Base-by-base conservation (phyloP, 2,329 filamentous ascomycete genomes). In the Xylaria sp. region DNA sequence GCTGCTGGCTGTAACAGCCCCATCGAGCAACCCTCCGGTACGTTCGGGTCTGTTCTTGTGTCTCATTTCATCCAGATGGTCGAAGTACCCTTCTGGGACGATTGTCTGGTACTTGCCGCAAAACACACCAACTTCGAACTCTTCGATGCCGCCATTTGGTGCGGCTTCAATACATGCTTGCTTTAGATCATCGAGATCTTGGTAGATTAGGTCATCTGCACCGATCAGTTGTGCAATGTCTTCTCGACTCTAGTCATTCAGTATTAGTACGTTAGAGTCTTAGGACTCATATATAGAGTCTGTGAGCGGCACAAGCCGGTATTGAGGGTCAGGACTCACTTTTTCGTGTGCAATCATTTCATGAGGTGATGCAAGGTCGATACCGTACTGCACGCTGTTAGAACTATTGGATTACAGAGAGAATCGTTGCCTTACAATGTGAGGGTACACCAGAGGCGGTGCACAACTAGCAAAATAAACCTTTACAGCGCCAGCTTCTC, bases 101-200 rank as follows among this genome's bases (percentile, higher is more conserved):
- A 89, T 89, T 0, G 95, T 98, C 70, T 93, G 86, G 80, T 98
- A 98, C 72, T 90, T 89, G 55, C 95, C 95, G 77, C 90, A 94
- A 83, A 98, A 98, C 9, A 98, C 94, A 63, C 95, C 94, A 2
- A 97, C 90, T 78, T 98, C 95, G 73, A 98, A 98, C 64, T 91
- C 84, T 9, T 84, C 84, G 75, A 88, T 79, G 41, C 83, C 82
- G 69, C 87, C 81, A 64, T 86, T 82, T 60, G 63, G 56, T 7
- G 86, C 69, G 89, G 90, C 3, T 73, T 94, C 90, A 1, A 90
- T 86, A 77, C 94, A 98, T 0, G 94, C 90, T 36, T 86, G 89
- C 77, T 92, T 91, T n/a, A 98, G 85, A 75, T 97, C 94, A 1
- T 90, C 86, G 1, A 98, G 86, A 18, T 86, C 89, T 77, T 94